Evolutionary conservation across 225 moss, liverwort and hornwort genomes (phyloP).

Genomic region (Polytrichum formosum): DNA sequence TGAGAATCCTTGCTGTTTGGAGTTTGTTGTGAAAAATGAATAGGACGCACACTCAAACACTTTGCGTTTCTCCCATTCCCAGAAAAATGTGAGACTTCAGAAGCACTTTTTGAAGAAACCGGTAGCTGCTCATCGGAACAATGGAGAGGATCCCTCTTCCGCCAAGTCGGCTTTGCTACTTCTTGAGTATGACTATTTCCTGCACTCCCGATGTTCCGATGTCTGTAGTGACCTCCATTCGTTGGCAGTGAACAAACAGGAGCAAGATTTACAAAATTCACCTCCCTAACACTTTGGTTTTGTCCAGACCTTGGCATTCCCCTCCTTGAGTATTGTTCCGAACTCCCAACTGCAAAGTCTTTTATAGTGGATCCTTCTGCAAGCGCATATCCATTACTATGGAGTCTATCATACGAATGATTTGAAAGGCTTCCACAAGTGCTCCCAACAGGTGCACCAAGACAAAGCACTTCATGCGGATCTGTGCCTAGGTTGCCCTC

Average conservation of each 20-base stretch:
- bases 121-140: slow-evolving; percentile 7
- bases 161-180: slow-evolving; percentile 9
- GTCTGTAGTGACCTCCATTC: slow-evolving; percentile 5
- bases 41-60: background rate
- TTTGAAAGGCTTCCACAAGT: background rate
- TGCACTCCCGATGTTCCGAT: background rate
- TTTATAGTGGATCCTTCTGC: slow-evolving; percentile 1
- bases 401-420: background rate
- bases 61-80: slow-evolving; percentile 10
- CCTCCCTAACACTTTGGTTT: slow-evolving; percentile 1
- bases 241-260: background rate
- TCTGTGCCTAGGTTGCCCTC: slow-evolving; percentile 5
- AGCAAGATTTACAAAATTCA: background rate
- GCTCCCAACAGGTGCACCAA: background rate
- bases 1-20: slow-evolving; percentile 8
- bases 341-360: background rate
- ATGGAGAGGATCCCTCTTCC: slow-evolving; percentile 4
- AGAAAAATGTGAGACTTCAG: slow-evolving; percentile 8
- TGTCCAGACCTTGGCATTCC: slow-evolving; percentile 4
- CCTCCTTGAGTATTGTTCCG: background rate
- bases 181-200: slow-evolving; percentile 6
- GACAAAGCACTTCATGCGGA: slow-evolving; percentile 1
- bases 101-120: slow-evolving; percentile 2
- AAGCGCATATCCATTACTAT: slow-evolving; percentile 6
- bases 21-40: slow-evolving; percentile 3